These are phyloP conservation scores for Vishniacozyma victoriae DNA, from an alignment of 768 basidiomycete genomes.

Conservation along the genomic window DNA sequence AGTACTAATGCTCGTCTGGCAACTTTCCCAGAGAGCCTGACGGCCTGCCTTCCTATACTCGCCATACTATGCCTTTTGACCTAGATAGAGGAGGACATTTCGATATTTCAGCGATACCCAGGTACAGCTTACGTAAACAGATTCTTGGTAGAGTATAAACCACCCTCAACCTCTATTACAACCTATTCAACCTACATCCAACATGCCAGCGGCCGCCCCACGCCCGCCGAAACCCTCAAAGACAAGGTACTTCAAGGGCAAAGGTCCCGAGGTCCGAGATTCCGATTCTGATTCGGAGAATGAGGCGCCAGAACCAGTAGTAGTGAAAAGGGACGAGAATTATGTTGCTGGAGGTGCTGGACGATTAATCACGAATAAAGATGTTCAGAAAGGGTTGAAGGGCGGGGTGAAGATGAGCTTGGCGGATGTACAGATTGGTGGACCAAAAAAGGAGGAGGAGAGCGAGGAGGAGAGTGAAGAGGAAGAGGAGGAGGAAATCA, in stretches of 20 bases:
- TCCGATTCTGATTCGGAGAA: constrained; percentile 31
- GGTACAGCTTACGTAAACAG: too few species aligned
- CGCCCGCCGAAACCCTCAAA: constrained; percentile 26
- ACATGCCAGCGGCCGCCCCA: too few species aligned
- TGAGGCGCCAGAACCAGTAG: constrained; percentile 19
- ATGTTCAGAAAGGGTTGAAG: constrained; percentile 22
- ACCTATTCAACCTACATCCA: too few species aligned
- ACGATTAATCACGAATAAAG: constrained; percentile 14
- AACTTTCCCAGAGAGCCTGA: too few species aligned
- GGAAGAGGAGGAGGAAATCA: constrained; percentile 34
- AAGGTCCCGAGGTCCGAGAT: constrained; percentile 27
- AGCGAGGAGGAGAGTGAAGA: constrained; percentile 18
- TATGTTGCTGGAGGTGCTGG: constrained; percentile 45
- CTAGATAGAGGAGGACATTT: too few species aligned
- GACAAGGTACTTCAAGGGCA: constrained; percentile 38
- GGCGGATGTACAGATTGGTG: constrained; percentile 38
- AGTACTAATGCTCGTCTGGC: too few species aligned
- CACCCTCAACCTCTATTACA: too few species aligned
- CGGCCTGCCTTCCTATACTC: too few species aligned
- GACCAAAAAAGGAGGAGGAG: constrained; percentile 9
- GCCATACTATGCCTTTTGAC: too few species aligned
- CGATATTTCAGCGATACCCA: too few species aligned
- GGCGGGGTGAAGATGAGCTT: constrained; percentile 35
- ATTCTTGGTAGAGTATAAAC: too few species aligned
- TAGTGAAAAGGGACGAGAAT: constrained; percentile 15